Percentiles rank a stretch among this genome's conserved stretches.
phyloP scores from a whole-genome alignment of 2,329 filamentous ascomycete species.

The Cercospora beticola region DNA sequence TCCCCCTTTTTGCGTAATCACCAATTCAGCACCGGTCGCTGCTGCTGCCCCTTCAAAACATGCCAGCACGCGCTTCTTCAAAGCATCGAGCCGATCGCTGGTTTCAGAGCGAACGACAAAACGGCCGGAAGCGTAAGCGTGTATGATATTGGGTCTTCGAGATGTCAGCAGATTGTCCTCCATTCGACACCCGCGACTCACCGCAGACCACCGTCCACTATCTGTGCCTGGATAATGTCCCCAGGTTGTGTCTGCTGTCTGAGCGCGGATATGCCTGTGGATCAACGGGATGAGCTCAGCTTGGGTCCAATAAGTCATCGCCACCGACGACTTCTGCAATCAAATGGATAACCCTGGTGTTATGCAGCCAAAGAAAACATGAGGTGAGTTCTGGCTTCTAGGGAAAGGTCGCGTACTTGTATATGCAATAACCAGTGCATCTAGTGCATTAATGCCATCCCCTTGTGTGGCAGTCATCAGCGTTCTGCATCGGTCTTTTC shows the following conservation, averaged over 20 bases:
- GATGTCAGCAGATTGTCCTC: not conserved
- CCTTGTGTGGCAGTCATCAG: not conserved
- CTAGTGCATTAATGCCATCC: conserved; percentile 39
- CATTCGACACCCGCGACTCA: not conserved
- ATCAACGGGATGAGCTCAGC: not conserved
- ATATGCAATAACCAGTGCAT: conserved; percentile 37
- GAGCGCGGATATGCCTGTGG: conserved; percentile 36
- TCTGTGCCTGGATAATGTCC: conserved; percentile 41
- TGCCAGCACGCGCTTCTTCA: conserved; percentile 37
- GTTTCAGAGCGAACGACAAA: conserved; percentile 41
- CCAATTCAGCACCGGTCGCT: conserved; percentile 49
- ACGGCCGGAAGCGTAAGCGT: conserved; percentile 41
- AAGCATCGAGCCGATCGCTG: conserved; percentile 32
- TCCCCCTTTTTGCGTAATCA: conserved; percentile 44
- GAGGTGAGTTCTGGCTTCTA: not conserved
- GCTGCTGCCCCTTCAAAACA: conserved; percentile 52
- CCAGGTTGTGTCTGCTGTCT: conserved; percentile 43
- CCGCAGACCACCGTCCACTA: conserved; percentile 31
- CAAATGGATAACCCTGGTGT: not conserved
- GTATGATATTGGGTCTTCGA: conserved; percentile 41
- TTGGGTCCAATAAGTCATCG: not conserved
- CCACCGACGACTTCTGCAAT: not conserved
- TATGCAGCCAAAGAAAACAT: not conserved
- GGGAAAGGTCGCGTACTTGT: conserved; percentile 17
- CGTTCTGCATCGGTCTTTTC: not conserved